Evolutionary conservation across 148 eudicot species (phyloP), one percentile per base, ranked within the genome.

Genomic region (Chenopodium formosanum): DNA sequence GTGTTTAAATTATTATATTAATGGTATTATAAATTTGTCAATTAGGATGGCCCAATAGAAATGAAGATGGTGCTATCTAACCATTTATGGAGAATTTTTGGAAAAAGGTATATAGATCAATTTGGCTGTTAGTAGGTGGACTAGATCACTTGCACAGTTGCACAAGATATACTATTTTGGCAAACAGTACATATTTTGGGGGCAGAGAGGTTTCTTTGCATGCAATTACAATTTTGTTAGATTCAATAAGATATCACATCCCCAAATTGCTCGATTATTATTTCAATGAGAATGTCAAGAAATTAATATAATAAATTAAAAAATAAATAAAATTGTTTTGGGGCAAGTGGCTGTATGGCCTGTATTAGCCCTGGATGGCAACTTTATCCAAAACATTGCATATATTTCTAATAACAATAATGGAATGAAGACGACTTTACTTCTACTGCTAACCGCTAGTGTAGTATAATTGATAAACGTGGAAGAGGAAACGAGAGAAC

Each of bases 241-340:
- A 46, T 73, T 64, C 78, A 63, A 72, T 27, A 25, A 16, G 20
- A 44, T 56, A 60, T 25, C 77, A 27, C 14, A 62, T 80, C 77
- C 82, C 76, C 3, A 25, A 70, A 37, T 79, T 23, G 68, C 60
- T 58, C 58, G 29, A 53, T 79, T 32, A 19, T 1, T 70, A 19
- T 1, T 70, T 70, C 60, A 58, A 71, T 40, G 76, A 52, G 56
- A 1, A 58, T n/a, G 66, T 62, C 44, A 40, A 40, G 44, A 40
- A 40, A 40, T 5, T 40, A 40, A 40, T 4, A 40, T 5, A 40
- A 34, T 3, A 34, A 34, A 34, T 3, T 3, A 56, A 56, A 56
- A 56, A 1, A 22, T 22, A 62, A 22, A 62, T 60, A 62, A 22
- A 62, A 25, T 20, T 62, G 22, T 22, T 4, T 62, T 23, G 66